Base-by-base conservation (phyloP, 2,329 filamentous ascomycete species). In the Microdochium bolleyi region DNA sequence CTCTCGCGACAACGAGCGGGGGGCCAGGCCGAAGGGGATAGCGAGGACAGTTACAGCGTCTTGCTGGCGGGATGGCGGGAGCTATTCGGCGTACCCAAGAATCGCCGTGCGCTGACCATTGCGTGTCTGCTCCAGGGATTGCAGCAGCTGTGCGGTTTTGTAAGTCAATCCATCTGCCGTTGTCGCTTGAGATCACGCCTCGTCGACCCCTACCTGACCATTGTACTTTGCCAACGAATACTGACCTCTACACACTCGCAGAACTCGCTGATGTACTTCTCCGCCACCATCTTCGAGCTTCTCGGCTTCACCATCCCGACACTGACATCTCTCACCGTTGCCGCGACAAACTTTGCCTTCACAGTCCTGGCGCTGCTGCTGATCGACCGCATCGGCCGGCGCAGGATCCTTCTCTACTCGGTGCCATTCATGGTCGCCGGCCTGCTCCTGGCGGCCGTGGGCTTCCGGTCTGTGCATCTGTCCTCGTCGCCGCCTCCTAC, bases 251-350 rank as follows among this genome's bases (percentile, higher is more conserved):
- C 48, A 11, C 4, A 7, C 8, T 41, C 32, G 24, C 58, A 85
- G 80, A 95, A 96, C 71, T 91, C 88, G 11, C 75, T 96, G 27
- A 95, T 95, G 89, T 95, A 95, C 69, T 95, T 90, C 65, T 90
- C 88, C 0, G 88, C 87, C 3, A 91, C 88, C 8, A 89, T 92
- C 27, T 92, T 92, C 64, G 79, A 81, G 2, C 77, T 90, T 30
- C 78, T 95, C 1, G 87, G 87, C 1, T 95, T 95, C 65, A 77
- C 79, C 44, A 87, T 83, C 52, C 89, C 90, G 4, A 94, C 89
- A 0, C 77, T 92, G 50, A 90, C 88, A 1, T 89, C 89, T 1
- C 78, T 95, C 54, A 85, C 84, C 2, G 87, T 96, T 14, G 90
- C 90, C 0, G 76, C 86, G 53, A 94, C 91, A 49, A 95, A 95